Evolutionary conservation across 176 grass and related monocot genomes (phyloP).

Genomic region (Avena eriantha): DNA sequence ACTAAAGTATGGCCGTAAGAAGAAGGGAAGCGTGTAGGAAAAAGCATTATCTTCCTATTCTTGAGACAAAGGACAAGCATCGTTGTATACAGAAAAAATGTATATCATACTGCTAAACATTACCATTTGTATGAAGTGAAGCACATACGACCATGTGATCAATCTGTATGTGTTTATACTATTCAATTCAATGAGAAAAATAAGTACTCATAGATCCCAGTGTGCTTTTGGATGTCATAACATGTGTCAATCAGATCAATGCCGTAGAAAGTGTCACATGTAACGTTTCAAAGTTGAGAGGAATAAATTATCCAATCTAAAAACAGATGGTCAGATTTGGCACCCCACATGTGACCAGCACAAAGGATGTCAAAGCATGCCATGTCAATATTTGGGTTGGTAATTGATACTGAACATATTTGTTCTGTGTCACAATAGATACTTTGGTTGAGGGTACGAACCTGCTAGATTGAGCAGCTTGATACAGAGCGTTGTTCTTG

Average conservation of each 20-base stretch:
- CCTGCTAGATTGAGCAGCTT: not conserved
- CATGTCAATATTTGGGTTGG: not conserved
- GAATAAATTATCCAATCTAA: not conserved
- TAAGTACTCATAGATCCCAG: not conserved
- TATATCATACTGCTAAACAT: conserved; percentile 22
- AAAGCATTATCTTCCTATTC: not conserved
- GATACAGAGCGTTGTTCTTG: not conserved
- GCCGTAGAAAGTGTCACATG: not conserved
- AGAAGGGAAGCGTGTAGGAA: not conserved
- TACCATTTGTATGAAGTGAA: conserved; percentile 3
- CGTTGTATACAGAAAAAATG: not conserved
- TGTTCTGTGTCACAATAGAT: not conserved
- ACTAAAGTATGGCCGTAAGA: not conserved
- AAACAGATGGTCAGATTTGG: not conserved
- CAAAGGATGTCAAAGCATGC: not conserved
- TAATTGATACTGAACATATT: not conserved
- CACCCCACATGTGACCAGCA: not conserved
- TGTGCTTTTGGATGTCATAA: not conserved
- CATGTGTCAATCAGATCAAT: conserved; percentile 10
- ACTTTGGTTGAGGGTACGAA: not conserved
- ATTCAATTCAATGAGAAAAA: not conserved
- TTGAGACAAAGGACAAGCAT: not conserved
- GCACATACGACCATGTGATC: not conserved
- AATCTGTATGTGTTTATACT: not conserved
- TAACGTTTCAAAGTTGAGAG: not conserved